A percentile compares a stretch with the other conserved stretches of the same genome.
Evolutionary conservation across 768 basidiomycete species (phyloP).

Genomic region (Pisolithus albus): DNA sequence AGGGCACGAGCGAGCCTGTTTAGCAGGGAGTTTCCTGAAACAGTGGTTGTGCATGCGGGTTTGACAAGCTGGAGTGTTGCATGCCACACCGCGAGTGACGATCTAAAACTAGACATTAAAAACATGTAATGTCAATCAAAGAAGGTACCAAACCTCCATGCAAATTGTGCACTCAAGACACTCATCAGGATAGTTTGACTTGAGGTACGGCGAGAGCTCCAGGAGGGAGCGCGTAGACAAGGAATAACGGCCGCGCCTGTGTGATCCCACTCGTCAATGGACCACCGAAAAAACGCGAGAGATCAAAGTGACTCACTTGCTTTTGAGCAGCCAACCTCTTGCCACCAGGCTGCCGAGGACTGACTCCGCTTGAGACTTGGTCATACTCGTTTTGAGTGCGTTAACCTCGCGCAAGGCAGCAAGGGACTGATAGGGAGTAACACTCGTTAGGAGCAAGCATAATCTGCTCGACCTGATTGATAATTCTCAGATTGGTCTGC

Average conservation of each 20-base stretch:
- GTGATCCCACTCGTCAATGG: conserved; percentile 5
- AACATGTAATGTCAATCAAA: neutral
- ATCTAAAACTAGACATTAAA: conserved; percentile 34
- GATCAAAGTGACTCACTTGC: conserved; percentile 45
- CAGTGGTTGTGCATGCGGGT: conserved; percentile 60
- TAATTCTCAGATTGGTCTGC: neutral
- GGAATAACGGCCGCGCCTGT: conserved; percentile 63
- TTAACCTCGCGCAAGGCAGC: conserved; percentile 69
- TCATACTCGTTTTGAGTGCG: conserved; percentile 55
- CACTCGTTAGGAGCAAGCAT: conserved; percentile 71
- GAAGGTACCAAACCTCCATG: conserved; percentile 42
- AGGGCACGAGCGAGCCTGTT: conserved; percentile 40
- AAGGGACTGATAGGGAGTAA: conserved; percentile 70
- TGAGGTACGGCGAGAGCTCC: conserved; percentile 70
- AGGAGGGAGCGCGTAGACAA: conserved; percentile 68
- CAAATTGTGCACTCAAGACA: conserved; percentile 69
- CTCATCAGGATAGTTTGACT: conserved; percentile 65
- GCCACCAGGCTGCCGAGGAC: conserved; percentile 76
- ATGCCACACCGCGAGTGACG: conserved; percentile 62
- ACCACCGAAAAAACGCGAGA: neutral
- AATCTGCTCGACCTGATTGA: conserved; percentile 72
- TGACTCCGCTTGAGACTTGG: conserved; percentile 66
- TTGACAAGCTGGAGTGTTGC: conserved; percentile 56
- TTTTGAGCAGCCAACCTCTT: conserved; percentile 72
- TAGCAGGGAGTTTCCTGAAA: conserved; percentile 44